Evolutionary conservation across 2,329 filamentous ascomycete species (phyloP).

Genomic region (Paracorniculantispora psalliotae): DNA sequence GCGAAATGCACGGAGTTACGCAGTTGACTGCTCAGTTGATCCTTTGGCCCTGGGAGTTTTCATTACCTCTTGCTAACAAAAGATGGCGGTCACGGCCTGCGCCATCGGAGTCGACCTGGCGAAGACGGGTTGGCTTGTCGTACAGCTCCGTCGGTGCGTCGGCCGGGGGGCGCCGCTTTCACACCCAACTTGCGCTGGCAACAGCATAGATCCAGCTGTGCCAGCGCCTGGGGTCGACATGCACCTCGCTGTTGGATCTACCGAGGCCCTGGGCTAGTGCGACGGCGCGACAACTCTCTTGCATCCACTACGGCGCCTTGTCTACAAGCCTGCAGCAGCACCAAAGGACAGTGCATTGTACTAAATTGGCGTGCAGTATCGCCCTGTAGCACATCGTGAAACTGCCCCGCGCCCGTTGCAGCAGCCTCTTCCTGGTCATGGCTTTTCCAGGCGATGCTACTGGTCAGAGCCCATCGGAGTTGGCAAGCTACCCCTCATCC

Average conservation of each 20-base stretch:
- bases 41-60: not conserved
- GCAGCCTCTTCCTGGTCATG: not conserved
- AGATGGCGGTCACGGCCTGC: not conserved
- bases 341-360: not conserved
- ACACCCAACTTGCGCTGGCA: not conserved
- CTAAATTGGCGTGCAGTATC: not conserved
- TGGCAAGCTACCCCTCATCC: not conserved
- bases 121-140: not conserved
- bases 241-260: not conserved
- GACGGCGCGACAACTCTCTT: not conserved
- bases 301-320: no score
- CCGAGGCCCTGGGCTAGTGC: not conserved
- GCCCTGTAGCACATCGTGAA: not conserved
- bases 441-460: not conserved
- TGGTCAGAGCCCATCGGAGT: not conserved
- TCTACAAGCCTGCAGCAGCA: no score
- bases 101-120: slow-evolving; percentile 4
- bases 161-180: slow-evolving; percentile 10
- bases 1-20: not conserved
- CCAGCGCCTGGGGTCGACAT: not conserved
- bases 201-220: not conserved
- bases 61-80: slow-evolving; percentile 8
- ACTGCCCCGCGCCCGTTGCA: not conserved
- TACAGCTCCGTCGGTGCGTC: slow-evolving; percentile 9
- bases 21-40: not conserved